A percentile compares a stretch with the other conserved stretches of the same genome.
Evolutionary conservation across 192 early-diverging fungal species (phyloP).

Genomic region (Geranomyces michiganensis): DNA sequence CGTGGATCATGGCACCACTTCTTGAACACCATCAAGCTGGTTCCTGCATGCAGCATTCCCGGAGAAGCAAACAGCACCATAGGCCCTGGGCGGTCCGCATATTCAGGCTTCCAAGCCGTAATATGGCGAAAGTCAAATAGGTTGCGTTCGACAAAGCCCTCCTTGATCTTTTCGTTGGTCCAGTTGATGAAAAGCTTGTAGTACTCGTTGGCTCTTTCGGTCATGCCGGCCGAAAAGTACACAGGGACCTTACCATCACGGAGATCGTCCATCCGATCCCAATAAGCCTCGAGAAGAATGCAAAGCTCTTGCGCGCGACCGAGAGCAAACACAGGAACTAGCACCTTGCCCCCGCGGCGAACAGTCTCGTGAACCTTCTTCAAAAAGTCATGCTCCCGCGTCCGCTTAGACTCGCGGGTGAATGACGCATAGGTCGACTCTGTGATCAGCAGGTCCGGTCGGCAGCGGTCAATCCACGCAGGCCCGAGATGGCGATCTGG

Average conservation of each 20-base stretch:
- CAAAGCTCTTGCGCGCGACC: constrained; percentile 97
- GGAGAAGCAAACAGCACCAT: constrained; percentile 97
- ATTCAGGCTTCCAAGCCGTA: constrained; percentile 74
- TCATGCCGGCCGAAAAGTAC: constrained; percentile 94
- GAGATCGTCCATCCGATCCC: constrained; percentile 90
- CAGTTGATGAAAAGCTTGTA: constrained; percentile 98
- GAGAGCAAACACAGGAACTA: constrained; percentile 96
- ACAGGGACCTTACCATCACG: constrained; percentile 74
- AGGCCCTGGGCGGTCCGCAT: constrained; percentile 76
- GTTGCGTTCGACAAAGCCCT: constrained; percentile 86
- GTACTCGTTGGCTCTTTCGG: constrained; percentile 90
- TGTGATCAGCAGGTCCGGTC: constrained; percentile 92
- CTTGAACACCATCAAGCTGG: constrained; percentile 90
- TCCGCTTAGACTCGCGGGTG: constrained; percentile 90
- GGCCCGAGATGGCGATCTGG: constrained; percentile 96
- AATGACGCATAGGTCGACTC: constrained; percentile 97
- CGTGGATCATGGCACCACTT: constrained; percentile 91
- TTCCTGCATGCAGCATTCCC: constrained; percentile 98
- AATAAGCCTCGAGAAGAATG: constrained; percentile 92
- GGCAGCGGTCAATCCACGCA: constrained; percentile 94
- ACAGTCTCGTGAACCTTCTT: constrained; percentile 89
- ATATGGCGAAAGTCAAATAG: constrained; percentile 98
- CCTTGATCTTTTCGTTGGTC: constrained; percentile 98
- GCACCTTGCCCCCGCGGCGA: constrained; percentile 55
- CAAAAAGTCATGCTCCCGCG: constrained; percentile 91